phyloP scores from a whole-genome alignment of 2,329 filamentous ascomycete genomes.

The Nigrospora sphaerica region DNA sequence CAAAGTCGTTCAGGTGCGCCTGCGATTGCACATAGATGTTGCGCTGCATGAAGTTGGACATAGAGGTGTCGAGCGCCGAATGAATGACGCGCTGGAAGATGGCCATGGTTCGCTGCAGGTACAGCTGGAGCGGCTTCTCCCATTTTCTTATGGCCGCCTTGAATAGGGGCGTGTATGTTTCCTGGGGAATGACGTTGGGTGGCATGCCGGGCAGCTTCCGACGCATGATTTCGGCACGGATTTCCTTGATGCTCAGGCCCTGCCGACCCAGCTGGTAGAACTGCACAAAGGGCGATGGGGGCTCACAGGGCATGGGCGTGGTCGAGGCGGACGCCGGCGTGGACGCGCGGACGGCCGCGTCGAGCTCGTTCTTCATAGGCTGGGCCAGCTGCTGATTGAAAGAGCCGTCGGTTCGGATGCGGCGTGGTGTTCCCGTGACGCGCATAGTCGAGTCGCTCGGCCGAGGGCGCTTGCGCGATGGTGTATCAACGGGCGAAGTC shows the following conservation, averaged over 20 bases:
- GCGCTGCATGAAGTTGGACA: slow-evolving; percentile 37
- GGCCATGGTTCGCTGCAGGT: slow-evolving; percentile 38
- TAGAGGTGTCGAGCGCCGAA: slow-evolving; percentile 36
- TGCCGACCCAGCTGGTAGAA: slow-evolving; percentile 31
- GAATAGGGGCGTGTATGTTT: slow-evolving; percentile 53
- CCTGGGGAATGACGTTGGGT: slow-evolving; percentile 45
- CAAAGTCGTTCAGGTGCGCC: slow-evolving; percentile 34
- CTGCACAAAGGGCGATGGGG: slow-evolving; percentile 24
- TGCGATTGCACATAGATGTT: slow-evolving; percentile 42
- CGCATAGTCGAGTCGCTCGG: slow-evolving; percentile 23
- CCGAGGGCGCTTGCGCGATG: slow-evolving; percentile 15
- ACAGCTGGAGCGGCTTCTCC: slow-evolving; percentile 42
- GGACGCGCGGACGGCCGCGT: slow-evolving; percentile 3
- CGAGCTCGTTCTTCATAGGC: slow-evolving; percentile 30
- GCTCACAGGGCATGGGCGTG: neutral
- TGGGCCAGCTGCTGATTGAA: slow-evolving; percentile 8
- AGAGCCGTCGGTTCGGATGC: neutral
- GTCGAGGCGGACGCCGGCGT: slow-evolving; percentile 1
- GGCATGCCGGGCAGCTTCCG: slow-evolving; percentile 52
- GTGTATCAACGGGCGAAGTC: slow-evolving; percentile 10
- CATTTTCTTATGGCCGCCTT: slow-evolving; percentile 51
- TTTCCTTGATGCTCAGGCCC: slow-evolving; percentile 39
- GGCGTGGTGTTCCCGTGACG: slow-evolving; percentile 16
- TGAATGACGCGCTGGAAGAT: slow-evolving; percentile 41
- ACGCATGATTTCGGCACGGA: slow-evolving; percentile 46